Base-by-base conservation (phyloP, 257 asterid species). In the Lavandula angustifolia region DNA sequence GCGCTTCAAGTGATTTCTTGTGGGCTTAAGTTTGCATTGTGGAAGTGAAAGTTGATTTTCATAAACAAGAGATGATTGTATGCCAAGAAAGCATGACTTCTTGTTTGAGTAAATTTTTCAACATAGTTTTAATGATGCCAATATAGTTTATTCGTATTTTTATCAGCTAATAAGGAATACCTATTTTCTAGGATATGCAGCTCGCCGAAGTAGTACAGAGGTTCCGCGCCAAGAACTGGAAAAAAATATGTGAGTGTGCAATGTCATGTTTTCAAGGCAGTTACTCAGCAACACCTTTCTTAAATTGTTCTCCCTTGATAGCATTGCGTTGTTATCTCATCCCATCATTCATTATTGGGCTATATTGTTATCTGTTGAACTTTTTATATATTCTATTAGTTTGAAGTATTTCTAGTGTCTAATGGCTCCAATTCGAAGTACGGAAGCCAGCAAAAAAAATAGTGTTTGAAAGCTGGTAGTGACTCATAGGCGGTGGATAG, bases 151-250 rank as follows among this genome's bases (percentile, higher is more conserved):
- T 49, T 57, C 51, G 71, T 42, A 40, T 54, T 12, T 4, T 34
- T 16, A 33, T 48, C 9, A 67, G 40, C 59, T 34, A 40, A 54
- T 66, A 38, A 37, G 46, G 9, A 31, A 27, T 54, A 12, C 53
- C 43, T 74, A 55, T 71, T 56, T 79, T 54, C 62, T 80, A 90
- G 95, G 97, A 90, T 71, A 74, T 76, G 61, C 78, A 69, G 54
- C 84, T 90, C 52, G 62, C 80, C 41, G 85, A 90, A 73, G 77
- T 77, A 34, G 97, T 87, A 60, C 66, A 64, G 53, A 70, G 58
- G 68, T 81, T 76, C 81, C 74, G 79, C 1, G 97, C 84, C n/a
- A 85, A 68, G 69, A 83, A 80, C 48, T 89, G 97, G 97, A 87
- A 87, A 69, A 79, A 38, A 71, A 87, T 87, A 74, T 94, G 97